phyloP scores from a whole-genome alignment of 306 rosid species.

The Oxytropis ochrocephala region DNA sequence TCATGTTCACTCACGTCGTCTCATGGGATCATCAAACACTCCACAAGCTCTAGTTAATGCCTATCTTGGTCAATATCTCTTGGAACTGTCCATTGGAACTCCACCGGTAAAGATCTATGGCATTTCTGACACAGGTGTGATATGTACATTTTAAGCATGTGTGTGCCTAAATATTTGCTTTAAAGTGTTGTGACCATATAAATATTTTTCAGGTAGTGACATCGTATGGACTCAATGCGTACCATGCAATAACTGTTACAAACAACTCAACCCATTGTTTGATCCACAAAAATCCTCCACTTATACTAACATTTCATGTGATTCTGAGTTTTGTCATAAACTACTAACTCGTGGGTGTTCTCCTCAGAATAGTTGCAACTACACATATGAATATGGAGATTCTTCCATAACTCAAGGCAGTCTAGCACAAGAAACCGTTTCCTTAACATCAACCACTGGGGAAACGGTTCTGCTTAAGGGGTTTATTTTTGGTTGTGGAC shows the following conservation, averaged over 20 bases:
- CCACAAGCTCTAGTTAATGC: background rate
- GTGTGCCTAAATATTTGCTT: too few species aligned
- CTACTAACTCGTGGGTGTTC: constrained; percentile 7
- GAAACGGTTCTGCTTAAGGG: background rate
- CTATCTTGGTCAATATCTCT: constrained; percentile 22
- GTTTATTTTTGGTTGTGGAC: constrained; percentile 42
- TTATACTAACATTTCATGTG: constrained; percentile 19
- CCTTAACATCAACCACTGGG: constrained; percentile 9
- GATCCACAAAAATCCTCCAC: constrained; percentile 33
- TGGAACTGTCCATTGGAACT: constrained; percentile 31
- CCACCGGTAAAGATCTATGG: constrained; percentile 34
- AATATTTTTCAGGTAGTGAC: constrained; percentile 22
- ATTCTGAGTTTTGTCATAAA: constrained; percentile 19
- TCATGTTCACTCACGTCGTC: background rate
- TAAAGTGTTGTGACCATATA: too few species aligned
- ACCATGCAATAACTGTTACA: constrained; percentile 36
- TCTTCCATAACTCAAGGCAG: constrained; percentile 17
- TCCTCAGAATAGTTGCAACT: constrained; percentile 19
- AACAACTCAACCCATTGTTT: constrained; percentile 27
- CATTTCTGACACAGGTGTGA: constrained; percentile 32
- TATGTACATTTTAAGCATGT: too few species aligned
- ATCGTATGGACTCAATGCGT: constrained; percentile 42
- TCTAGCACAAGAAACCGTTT: constrained; percentile 29
- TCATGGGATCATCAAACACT: background rate
- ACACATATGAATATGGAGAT: constrained; percentile 27